These are phyloP conservation scores for Spergularia azorica DNA, from an alignment of 179 eudicot genomes.

Conservation along the genomic window DNA sequence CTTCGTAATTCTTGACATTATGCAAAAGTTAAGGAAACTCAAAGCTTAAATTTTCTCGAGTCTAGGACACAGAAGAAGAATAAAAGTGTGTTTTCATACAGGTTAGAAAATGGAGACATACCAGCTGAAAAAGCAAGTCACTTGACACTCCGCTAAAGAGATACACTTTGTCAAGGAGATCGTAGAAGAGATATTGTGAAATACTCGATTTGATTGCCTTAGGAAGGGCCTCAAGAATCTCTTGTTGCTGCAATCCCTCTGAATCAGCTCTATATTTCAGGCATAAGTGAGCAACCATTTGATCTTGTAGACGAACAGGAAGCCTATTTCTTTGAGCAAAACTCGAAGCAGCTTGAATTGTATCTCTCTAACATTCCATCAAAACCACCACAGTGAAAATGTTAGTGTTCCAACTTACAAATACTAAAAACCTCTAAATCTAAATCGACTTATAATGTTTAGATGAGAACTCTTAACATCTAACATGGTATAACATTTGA, in stretches of 20 bases:
- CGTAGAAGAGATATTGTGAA: slow-evolving; percentile 59
- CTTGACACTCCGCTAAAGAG: slow-evolving; percentile 74
- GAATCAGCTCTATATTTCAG: slow-evolving; percentile 71
- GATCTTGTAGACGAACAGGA: slow-evolving; percentile 67
- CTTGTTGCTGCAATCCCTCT: slow-evolving; percentile 83
- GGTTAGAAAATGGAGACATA: slow-evolving; percentile 25
- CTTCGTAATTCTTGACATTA: background rate
- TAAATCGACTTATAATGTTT: no score
- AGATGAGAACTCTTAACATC: no score
- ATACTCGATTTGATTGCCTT: slow-evolving; percentile 80
- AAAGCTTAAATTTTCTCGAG: no score
- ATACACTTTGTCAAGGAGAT: slow-evolving; percentile 67
- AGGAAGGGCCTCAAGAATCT: slow-evolving; percentile 67
- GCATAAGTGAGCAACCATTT: slow-evolving; percentile 80
- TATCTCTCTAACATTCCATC: slow-evolving; percentile 59
- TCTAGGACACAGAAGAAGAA: background rate
- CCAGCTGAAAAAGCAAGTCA: slow-evolving; percentile 83
- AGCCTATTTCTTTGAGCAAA: slow-evolving; percentile 70
- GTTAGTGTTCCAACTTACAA: background rate
- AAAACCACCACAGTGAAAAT: background rate
- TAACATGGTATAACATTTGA: no score
- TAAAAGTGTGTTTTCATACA: background rate
- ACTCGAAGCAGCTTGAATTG: slow-evolving; percentile 69
- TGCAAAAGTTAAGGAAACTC: background rate
- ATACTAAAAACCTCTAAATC: no score